Base-by-base conservation (phyloP, 805 yeast genomes). In the Peterozyma xylosa region DNA sequence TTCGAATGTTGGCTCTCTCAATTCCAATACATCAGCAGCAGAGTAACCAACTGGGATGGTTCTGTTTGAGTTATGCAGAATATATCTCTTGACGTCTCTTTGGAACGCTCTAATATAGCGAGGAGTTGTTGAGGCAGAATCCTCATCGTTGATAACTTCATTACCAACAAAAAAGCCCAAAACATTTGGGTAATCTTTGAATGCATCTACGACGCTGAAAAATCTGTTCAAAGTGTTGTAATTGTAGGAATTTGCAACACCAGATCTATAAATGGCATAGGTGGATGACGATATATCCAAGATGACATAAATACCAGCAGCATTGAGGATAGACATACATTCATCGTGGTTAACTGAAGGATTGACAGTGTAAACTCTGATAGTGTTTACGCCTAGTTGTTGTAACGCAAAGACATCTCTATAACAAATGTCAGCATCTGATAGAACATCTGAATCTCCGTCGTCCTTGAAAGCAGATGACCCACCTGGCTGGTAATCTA, bases 401-500 rank as follows among this genome's bases (percentile, higher is more conserved):
- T 84, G 86, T 57, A 90, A 76, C 46, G 77, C 77, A 55, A 70
- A 76, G 34, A 89, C 86, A 60, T 90, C 97, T 61, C 97, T 78
- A 50, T 77, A 75, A 63, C 96, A 90, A 27, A 67, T 69, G 18
- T 71, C 76, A 2, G 76, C 71, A 53, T 87, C 86, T 11, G 89
- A 73, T 33, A 90, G 68, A 2, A 87, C 89, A 60, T 90, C 96
- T 11, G 58, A 50, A 38, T 47, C 50, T 38, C 48, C 66, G 30
- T 53, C 62, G 30, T 50, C 50, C 15, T 62, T 53, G 53, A 70
- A 78, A 14, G 67, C 73, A 1, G 95, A 85, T 0, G 96, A 82
- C 2, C 96, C 97, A 50, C 97, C 96, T 0, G 91, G 95, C 64
- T 87, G 95, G 63, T 90, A 90, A 63, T 88, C 97, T 35, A 90